Conservation (phyloP, 2,329 filamentous ascomycete genomes). For the Bisporella sp. region DNA sequence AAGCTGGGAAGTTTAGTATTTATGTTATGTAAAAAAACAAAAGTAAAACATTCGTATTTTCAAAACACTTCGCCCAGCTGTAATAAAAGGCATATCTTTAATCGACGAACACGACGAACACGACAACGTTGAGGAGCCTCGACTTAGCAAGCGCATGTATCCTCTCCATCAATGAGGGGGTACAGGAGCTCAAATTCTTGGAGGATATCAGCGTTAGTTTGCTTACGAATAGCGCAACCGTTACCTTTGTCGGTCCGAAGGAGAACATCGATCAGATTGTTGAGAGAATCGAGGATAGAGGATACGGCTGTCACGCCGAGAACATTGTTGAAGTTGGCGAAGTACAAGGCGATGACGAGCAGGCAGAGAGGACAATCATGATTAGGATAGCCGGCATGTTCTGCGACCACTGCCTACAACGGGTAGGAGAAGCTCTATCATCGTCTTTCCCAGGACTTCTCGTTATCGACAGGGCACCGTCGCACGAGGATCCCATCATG, state of each 20-base stretch:
- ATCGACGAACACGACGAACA: too few relatives aligned
- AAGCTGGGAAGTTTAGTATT: too few relatives aligned
- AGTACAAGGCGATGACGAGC: too few relatives aligned
- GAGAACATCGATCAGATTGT: slow-evolving; percentile 37
- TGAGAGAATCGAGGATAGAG: slow-evolving; percentile 50
- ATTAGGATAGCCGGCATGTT: slow-evolving; percentile 67
- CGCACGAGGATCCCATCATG: slow-evolving; percentile 58
- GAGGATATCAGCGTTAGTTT: slow-evolving; percentile 41
- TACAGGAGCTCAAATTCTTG: slow-evolving; percentile 1
- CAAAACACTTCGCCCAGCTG: too few relatives aligned
- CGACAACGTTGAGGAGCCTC: too few relatives aligned
- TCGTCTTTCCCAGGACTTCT: slow-evolving; percentile 40
- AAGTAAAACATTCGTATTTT: too few relatives aligned
- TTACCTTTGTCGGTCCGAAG: slow-evolving; percentile 38
- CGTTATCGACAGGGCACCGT: slow-evolving; percentile 47
- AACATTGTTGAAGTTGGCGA: slow-evolving; percentile 33
- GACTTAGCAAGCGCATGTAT: slow-evolving; percentile 1
- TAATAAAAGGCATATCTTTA: too few relatives aligned
- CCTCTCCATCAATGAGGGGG: slow-evolving; percentile 1
- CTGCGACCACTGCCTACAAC: slow-evolving; percentile 62
- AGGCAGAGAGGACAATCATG: slow-evolving; percentile 56
- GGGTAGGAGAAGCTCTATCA: slow-evolving; percentile 48
- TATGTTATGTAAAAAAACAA: too few relatives aligned
- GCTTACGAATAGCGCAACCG: slow-evolving; percentile 42
- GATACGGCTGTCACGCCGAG: slow-evolving; percentile 59